A percentile compares a stretch with the other conserved stretches of the same genome.
phyloP scores from a whole-genome alignment of 352 stramenopile genomes.

The Phytophthora pini region DNA sequence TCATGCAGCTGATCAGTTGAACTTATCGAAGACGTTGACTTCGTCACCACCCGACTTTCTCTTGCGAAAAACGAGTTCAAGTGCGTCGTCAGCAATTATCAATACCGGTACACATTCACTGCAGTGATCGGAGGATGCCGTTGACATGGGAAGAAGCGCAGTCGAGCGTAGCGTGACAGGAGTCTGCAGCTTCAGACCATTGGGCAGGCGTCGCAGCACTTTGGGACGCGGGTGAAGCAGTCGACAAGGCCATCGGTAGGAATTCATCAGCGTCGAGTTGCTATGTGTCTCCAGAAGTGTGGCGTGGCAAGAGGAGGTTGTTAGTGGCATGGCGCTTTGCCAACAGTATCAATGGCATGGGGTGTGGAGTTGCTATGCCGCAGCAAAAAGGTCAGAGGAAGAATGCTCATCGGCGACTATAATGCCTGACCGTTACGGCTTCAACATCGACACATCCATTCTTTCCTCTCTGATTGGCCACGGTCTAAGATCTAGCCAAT shows the following conservation, averaged over 20 bases:
- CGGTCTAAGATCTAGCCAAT: slow-evolving; percentile 17
- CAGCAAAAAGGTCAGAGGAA: neutral
- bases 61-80: no score
- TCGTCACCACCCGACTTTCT: no score
- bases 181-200: neutral
- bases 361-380: no score
- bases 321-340: no score
- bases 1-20: no score
- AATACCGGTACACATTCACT: slow-evolving; percentile 33
- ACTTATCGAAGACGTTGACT: no score
- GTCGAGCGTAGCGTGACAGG: slow-evolving; percentile 1
- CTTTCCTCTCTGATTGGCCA: slow-evolving; percentile 28
- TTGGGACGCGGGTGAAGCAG: slow-evolving; percentile 4
- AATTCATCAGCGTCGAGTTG: neutral
- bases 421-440: slow-evolving; percentile 21
- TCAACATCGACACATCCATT: slow-evolving; percentile 21
- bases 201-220: slow-evolving; percentile 4
- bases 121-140: slow-evolving; percentile 4
- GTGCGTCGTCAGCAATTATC: no score
- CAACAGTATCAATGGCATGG: no score
- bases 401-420: neutral
- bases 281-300: neutral
- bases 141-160: slow-evolving; percentile 27
- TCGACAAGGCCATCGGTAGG: neutral
- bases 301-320: neutral